Percentiles rank a stretch among this genome's conserved stretches.
phyloP scores from a whole-genome alignment of 495 filamentous ascomycete genomes.

The Neurospora sp. region DNA sequence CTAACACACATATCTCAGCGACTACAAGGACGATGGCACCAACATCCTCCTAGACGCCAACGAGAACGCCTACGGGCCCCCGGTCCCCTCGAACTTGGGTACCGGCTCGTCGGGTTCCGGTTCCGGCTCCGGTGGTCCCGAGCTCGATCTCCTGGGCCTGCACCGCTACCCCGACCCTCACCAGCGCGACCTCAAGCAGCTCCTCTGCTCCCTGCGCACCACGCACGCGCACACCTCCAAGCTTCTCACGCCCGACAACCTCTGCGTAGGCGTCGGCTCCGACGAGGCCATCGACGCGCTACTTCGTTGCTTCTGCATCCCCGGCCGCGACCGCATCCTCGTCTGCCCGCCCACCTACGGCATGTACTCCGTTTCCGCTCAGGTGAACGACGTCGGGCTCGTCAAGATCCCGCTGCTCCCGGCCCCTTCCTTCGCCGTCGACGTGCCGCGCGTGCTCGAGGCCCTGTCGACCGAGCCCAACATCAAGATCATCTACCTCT shows the following conservation, averaged over 20 bases:
- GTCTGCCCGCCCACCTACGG: constrained; percentile 96
- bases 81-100: constrained; percentile 24
- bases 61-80: constrained; percentile 90
- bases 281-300: constrained; percentile 96
- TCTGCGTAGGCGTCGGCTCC: constrained; percentile 90
- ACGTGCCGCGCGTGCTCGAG: constrained; percentile 56
- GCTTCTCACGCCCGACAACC: constrained; percentile 64
- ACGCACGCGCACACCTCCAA: constrained; percentile 68
- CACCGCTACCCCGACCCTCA: constrained; percentile 97
- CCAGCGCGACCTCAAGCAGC: constrained; percentile 74
- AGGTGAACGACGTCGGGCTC: constrained; percentile 81
- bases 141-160: constrained; percentile 64
- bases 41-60: constrained; percentile 97
- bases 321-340: constrained; percentile 78
- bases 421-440: constrained; percentile 54
- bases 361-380: constrained; percentile 92
- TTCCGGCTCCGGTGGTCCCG: constrained; percentile 16
- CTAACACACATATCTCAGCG: constrained; percentile 45
- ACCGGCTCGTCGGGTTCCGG: constrained; percentile 12
- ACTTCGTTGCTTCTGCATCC: constrained; percentile 81
- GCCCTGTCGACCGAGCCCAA: constrained; percentile 47
- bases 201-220: constrained; percentile 80
- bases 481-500: constrained; percentile 86
- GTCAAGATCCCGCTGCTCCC: constrained; percentile 69
- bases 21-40: constrained; percentile 97